Evolutionary conservation across 768 basidiomycete genomes (phyloP).

Genomic region (Termitomyces sp.): DNA sequence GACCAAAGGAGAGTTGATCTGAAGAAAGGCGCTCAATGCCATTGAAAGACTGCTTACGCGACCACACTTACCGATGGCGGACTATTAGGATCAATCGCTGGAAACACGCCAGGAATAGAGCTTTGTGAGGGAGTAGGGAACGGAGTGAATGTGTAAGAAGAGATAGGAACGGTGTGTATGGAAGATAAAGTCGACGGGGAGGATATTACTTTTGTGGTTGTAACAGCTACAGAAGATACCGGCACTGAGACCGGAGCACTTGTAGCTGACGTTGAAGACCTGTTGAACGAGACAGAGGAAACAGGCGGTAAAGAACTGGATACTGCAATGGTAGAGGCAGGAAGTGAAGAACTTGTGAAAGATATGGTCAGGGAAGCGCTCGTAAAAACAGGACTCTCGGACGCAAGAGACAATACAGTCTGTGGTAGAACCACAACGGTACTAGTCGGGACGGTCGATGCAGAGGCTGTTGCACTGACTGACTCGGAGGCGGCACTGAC

Average conservation of each 20-base stretch:
- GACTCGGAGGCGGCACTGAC: conserved; percentile 8
- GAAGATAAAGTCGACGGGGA: conserved; percentile 6
- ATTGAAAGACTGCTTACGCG: not conserved
- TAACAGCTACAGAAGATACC: not conserved
- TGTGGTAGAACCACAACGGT: conserved; percentile 2
- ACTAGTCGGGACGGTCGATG: not conserved
- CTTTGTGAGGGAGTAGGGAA: conserved; percentile 57
- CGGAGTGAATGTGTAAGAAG: conserved; percentile 34
- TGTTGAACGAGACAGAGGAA: conserved; percentile 2
- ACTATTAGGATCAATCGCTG: conserved; percentile 45
- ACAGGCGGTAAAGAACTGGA: not conserved
- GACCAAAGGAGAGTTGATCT: conserved; percentile 32
- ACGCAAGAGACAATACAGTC: not conserved
- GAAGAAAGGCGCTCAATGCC: not conserved
- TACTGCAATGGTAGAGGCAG: not conserved
- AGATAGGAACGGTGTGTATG: conserved; percentile 10
- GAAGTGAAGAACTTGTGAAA: not conserved
- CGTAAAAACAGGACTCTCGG: not conserved
- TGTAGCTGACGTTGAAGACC: not conserved
- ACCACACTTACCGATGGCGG: conserved; percentile 48
- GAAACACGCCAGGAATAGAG: conserved; percentile 49
- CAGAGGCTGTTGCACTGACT: not conserved
- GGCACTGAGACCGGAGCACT: conserved; percentile 1
- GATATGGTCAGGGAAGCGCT: not conserved
- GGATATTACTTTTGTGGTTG: conserved; percentile 2